phyloP scores from a whole-genome alignment of 2,329 filamentous ascomycete species.

The Colletotrichum coccodes region DNA sequence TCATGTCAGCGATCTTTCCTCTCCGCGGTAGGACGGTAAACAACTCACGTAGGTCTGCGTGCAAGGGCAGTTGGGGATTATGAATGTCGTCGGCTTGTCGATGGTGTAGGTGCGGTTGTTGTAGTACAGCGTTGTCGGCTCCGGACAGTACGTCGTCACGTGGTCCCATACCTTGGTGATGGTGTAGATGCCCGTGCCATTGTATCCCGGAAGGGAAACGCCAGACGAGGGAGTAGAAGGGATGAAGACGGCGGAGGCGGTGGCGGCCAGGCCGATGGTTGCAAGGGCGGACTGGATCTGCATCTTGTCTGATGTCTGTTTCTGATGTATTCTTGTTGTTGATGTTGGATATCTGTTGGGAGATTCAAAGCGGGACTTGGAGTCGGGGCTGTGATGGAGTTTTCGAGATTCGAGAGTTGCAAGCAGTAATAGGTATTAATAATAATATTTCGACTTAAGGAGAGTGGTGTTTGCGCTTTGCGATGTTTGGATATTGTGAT shows the following conservation, averaged over 20 bases:
- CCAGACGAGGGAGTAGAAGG: not conserved
- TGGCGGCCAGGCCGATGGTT: constrained; percentile 38
- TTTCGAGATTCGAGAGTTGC: not conserved
- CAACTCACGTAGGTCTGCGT: constrained; percentile 41
- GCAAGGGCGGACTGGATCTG: constrained; percentile 40
- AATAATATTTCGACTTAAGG: not conserved
- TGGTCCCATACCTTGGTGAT: constrained; percentile 47
- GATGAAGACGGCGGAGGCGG: not conserved
- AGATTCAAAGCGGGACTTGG: not conserved
- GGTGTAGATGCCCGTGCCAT: constrained; percentile 41
- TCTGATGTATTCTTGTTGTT: constrained; percentile 9
- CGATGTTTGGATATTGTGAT: not conserved
- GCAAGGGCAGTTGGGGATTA: constrained; percentile 65
- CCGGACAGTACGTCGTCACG: constrained; percentile 54
- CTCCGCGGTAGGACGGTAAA: not conserved
- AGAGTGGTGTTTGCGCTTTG: constrained; percentile 21
- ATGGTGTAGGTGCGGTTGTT: constrained; percentile 61
- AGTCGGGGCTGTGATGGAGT: not conserved
- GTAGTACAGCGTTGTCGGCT: constrained; percentile 51
- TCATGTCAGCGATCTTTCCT: not conserved
- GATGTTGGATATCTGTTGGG: constrained; percentile 24
- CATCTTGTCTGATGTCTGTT: constrained; percentile 40
- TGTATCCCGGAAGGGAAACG: constrained; percentile 17
- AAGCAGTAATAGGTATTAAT: constrained; percentile 33
- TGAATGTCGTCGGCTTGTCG: constrained; percentile 63